Evolutionary conservation across 2,329 filamentous ascomycete genomes (phyloP).

Genomic region (Tympanopsis confertula): DNA sequence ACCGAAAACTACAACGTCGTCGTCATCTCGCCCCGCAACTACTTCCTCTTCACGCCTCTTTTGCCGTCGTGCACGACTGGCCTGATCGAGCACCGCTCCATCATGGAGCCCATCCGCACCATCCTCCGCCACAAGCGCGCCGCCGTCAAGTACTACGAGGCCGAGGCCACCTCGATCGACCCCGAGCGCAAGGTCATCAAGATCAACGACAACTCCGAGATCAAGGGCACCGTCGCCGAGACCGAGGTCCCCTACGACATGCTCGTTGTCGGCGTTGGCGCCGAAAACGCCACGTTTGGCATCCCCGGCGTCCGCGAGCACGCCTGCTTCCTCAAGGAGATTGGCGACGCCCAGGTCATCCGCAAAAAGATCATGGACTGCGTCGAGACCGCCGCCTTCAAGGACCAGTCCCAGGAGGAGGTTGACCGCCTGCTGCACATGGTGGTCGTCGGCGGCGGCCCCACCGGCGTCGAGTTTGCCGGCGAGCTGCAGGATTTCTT

Average conservation of each 20-base stretch:
- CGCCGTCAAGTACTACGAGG: constrained; percentile 92
- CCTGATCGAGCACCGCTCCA: constrained; percentile 95
- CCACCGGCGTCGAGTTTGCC: constrained; percentile 95
- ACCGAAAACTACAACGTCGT: constrained; percentile 98
- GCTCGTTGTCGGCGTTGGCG: constrained; percentile 92
- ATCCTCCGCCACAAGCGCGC: constrained; percentile 93
- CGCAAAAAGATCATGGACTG: constrained; percentile 99
- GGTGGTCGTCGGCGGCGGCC: constrained; percentile 88
- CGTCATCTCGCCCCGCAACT: constrained; percentile 95
- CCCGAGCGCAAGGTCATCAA: constrained; percentile 77
- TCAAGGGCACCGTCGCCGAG: constrained; percentile 70
- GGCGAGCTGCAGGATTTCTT: constrained; percentile 99
- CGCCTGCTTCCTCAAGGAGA: constrained; percentile 97
- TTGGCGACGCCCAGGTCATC: constrained; percentile 87
- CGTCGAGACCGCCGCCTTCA: constrained; percentile 96
- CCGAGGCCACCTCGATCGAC: constrained; percentile 91
- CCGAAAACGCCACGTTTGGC: constrained; percentile 96
- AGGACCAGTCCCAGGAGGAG: constrained; percentile 81
- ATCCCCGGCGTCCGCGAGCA: constrained; percentile 91
- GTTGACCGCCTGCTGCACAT: constrained; percentile 92
- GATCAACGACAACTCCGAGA: constrained; percentile 83
- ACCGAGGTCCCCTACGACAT: constrained; percentile 96
- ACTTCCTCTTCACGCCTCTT: constrained; percentile 98
- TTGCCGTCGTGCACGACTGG: constrained; percentile 95
- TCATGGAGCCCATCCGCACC: constrained; percentile 97